These are phyloP conservation scores for Medicago lupulina DNA, from an alignment of 306 rosid species.

Conservation along the genomic window DNA sequence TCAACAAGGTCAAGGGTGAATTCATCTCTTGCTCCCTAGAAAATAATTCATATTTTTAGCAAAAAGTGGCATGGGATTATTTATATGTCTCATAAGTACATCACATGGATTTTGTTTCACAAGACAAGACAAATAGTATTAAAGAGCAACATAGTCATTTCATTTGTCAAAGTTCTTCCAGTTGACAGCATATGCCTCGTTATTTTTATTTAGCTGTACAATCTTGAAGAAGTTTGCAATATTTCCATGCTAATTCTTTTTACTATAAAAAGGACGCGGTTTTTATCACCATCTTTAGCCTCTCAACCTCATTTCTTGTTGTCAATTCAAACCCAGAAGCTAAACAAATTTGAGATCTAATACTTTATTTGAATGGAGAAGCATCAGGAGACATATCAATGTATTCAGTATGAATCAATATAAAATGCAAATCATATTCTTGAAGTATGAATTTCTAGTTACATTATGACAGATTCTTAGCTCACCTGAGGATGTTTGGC, in stretches of 20 bases:
- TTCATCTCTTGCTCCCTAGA: slow-evolving; percentile 84
- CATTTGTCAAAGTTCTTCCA: slow-evolving; percentile 29
- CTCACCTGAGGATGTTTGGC: slow-evolving; percentile 75
- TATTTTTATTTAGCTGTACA: slow-evolving; percentile 1
- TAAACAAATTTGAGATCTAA: slow-evolving; percentile 14
- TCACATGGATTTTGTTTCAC: slow-evolving; percentile 14
- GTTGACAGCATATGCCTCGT: slow-evolving; percentile 27
- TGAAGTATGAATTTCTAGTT: slow-evolving; percentile 35
- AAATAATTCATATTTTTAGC: slow-evolving; percentile 36
- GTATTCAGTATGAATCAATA: slow-evolving; percentile 24
- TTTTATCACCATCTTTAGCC: slow-evolving; percentile 12
- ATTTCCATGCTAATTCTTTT: slow-evolving; percentile 18
- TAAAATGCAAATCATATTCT: slow-evolving; percentile 11
- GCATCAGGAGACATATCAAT: not conserved
- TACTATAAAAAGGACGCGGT: not conserved
- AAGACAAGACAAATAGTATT: not conserved
- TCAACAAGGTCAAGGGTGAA: slow-evolving; percentile 96
- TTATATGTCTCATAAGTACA: slow-evolving; percentile 15
- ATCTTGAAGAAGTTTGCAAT: slow-evolving; percentile 16
- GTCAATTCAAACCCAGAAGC: slow-evolving; percentile 21
- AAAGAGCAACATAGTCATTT: not conserved
- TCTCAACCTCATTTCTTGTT: slow-evolving; percentile 22
- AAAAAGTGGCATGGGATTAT: slow-evolving; percentile 12
- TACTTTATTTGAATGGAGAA: slow-evolving; percentile 25
- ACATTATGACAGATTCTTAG: slow-evolving; percentile 35